Conservation (phyloP, 305 asterid genomes). For the Fraxinus velutina region DNA sequence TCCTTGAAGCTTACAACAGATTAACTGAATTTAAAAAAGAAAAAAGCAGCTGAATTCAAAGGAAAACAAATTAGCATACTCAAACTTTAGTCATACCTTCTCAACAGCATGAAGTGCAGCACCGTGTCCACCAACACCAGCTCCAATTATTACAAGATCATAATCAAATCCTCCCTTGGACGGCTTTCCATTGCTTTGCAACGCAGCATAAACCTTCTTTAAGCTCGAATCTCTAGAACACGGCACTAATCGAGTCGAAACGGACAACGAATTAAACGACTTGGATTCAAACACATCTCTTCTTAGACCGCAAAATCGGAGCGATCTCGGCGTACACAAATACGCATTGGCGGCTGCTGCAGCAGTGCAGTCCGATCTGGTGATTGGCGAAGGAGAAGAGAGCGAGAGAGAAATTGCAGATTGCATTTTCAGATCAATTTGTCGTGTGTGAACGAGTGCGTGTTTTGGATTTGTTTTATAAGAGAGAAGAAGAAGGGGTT, state of each 20-base stretch:
- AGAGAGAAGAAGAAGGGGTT: not conserved
- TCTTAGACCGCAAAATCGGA: slow-evolving; percentile 80
- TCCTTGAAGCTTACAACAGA: not conserved
- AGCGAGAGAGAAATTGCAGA: slow-evolving; percentile 61
- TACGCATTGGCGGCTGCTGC: slow-evolving; percentile 19
- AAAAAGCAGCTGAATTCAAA: not conserved
- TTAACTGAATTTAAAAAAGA: not conserved
- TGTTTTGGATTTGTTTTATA: not conserved
- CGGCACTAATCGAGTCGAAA: slow-evolving; percentile 31
- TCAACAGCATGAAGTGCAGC: slow-evolving; percentile 98
- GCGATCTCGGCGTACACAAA: slow-evolving; percentile 53
- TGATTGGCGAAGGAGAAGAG: slow-evolving; percentile 44
- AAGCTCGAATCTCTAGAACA: slow-evolving; percentile 27
- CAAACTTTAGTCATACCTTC: slow-evolving; percentile 43
- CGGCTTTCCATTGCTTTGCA: slow-evolving; percentile 54
- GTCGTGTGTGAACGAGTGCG: not conserved
- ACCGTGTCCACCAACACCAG: slow-evolving; percentile 99
- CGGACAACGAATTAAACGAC: slow-evolving; percentile 35
- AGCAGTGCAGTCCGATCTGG: slow-evolving; percentile 42
- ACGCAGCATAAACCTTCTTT: slow-evolving; percentile 43
- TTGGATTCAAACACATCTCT: slow-evolving; percentile 51
- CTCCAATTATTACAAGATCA: slow-evolving; percentile 92
- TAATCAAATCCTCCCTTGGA: slow-evolving; percentile 60
- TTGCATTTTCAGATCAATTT: slow-evolving; percentile 44
- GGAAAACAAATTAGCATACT: not conserved